Conservation (phyloP, 2,329 filamentous ascomycete genomes). For the Arachnopeziza araneosa region DNA sequence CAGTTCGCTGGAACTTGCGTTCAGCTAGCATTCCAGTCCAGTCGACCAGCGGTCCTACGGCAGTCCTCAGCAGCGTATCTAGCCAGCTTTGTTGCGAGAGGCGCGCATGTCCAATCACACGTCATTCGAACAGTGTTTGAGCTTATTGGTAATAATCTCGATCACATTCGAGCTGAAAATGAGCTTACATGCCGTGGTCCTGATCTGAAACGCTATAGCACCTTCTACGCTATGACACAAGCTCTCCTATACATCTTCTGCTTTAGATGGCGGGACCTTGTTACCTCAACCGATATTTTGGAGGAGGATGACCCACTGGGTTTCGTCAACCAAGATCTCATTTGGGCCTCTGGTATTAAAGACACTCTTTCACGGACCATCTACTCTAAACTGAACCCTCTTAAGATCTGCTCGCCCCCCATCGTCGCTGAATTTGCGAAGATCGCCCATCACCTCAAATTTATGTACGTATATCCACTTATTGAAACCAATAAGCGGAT, state of each 20-base stretch:
- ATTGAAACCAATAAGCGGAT: slow-evolving; percentile 91
- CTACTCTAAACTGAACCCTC: slow-evolving; percentile 83
- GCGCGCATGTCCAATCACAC: slow-evolving; percentile 69
- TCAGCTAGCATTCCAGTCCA: slow-evolving; percentile 59
- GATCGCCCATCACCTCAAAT: slow-evolving; percentile 76
- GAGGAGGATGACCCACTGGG: slow-evolving; percentile 57
- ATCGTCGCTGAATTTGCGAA: slow-evolving; percentile 92
- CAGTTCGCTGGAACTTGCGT: slow-evolving; percentile 76
- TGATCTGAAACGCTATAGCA: slow-evolving; percentile 62
- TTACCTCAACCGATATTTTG: slow-evolving; percentile 50
- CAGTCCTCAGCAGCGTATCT: slow-evolving; percentile 89
- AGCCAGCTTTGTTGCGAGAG: slow-evolving; percentile 88
- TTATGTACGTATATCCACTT: slow-evolving; percentile 84
- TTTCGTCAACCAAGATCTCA: slow-evolving; percentile 64
- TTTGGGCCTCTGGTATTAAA: slow-evolving; percentile 71
- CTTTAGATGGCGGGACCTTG: slow-evolving; percentile 93
- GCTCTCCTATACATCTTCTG: slow-evolving; percentile 76
- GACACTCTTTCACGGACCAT: slow-evolving; percentile 72
- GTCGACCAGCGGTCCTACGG: slow-evolving; percentile 64
- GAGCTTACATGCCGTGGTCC: slow-evolving; percentile 74
- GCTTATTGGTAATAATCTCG: slow-evolving; percentile 71
- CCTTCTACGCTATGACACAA: slow-evolving; percentile 67
- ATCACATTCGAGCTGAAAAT: slow-evolving; percentile 66
- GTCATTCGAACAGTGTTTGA: slow-evolving; percentile 79
- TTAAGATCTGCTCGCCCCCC: slow-evolving; percentile 86